Base-by-base conservation (phyloP, 768 basidiomycete genomes). In the Suillus weaverae region DNA sequence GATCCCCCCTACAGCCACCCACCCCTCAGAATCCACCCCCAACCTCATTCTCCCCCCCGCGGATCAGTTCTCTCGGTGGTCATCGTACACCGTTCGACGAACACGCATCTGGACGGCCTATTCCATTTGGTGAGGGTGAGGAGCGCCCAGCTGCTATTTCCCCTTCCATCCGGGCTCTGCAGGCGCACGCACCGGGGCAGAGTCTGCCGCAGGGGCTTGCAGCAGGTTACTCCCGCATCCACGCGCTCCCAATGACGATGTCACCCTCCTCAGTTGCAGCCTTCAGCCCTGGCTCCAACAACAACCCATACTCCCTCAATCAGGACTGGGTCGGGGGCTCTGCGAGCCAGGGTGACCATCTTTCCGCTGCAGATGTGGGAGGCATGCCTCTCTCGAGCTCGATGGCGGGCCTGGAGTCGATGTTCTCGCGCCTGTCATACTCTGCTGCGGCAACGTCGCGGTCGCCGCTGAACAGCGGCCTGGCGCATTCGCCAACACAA, bases 141-240 rank as follows among this genome's bases (percentile, higher is more conserved):
- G 76, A 78, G 11, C 67, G 68, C 13, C 71, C 71, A 14, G 77
- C 72, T 60, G 75, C 77, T 20, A 76, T 88, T 1, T 90, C 89
- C 16, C 91, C 95, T 0, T 85, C 87, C 33, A 81, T 90, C 33
- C 84, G 88, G n/a, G 95, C 93, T 1, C 80, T 96, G 48, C 91
- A 94, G 71, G 81, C 89, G 20, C 95, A 96, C 69, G 94, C 93
- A 1, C 95, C 95, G 0, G 95, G 95, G 2, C 93, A 95, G 77
- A 90, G 88, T 76, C 81, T 97, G 14, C 95, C 96, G 1, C 94
- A 96, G 63, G 95, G 95, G 39, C 84, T 98, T 35, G 95, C 95
- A 0, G 93, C 93, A 0, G 95, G 95, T 0, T 89, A 95, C 72
- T 95, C 92, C 35, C 84, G 95, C 64, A 89, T 98, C 64, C 95